These are phyloP conservation scores for Beverwykella pulmonaria DNA, from an alignment of 495 filamentous ascomycete species.

Conservation along the genomic window DNA sequence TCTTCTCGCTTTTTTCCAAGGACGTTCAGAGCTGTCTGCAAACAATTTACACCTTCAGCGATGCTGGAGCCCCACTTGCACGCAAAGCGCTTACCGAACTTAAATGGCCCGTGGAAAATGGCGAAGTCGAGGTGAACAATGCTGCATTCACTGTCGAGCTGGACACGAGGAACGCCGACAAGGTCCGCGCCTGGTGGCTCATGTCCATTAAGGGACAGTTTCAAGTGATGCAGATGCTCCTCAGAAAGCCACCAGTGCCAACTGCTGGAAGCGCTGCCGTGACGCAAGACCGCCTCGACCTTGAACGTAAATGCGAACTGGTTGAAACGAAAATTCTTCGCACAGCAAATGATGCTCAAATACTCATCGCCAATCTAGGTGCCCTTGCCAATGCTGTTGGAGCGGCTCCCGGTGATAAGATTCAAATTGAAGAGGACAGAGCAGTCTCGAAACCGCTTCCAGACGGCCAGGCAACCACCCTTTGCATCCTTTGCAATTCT, in stretches of 20 bases:
- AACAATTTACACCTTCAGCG: slow-evolving; percentile 5
- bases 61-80: background rate
- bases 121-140: slow-evolving; percentile 4
- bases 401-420: too few relatives aligned
- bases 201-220: background rate
- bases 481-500: background rate
- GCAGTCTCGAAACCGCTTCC: background rate
- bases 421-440: too few relatives aligned
- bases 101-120: slow-evolving; percentile 1
- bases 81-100: background rate
- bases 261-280: background rate
- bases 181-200: background rate
- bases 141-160: background rate
- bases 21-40: background rate
- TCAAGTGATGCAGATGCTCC: background rate
- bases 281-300: background rate
- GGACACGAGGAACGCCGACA: background rate
- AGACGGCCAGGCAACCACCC: background rate
- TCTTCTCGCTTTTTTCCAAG: slow-evolving; percentile 1
- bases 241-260: background rate
- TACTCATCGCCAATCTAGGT: too few relatives aligned
- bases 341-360: too few relatives aligned
- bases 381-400: too few relatives aligned
- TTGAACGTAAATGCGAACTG: background rate
- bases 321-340: too few relatives aligned